A percentile compares a stretch with the other conserved stretches of the same genome.
Conservation (phyloP, 1,139 yeast genomes). For the Zygosaccharomyces sapae region DNA sequence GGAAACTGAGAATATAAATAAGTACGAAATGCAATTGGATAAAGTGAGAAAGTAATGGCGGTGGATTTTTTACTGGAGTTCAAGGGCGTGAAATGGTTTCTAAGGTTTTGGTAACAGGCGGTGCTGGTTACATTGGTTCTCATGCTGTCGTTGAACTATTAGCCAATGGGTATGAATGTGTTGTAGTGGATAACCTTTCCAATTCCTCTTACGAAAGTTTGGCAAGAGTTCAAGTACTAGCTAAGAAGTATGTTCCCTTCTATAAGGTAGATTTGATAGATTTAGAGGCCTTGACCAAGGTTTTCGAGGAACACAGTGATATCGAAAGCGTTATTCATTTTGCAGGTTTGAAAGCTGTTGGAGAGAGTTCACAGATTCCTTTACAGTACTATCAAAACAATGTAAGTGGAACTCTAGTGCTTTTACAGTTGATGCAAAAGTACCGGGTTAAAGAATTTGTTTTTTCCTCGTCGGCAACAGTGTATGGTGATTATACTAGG, state of each 20-base stretch:
- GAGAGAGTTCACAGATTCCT: constrained; percentile 72
- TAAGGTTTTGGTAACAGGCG: constrained; percentile 70
- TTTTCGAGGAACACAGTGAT: constrained; percentile 46
- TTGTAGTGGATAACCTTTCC: constrained; percentile 64
- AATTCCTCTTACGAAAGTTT: constrained; percentile 70
- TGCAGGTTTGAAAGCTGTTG: constrained; percentile 83
- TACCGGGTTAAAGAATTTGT: constrained; percentile 54
- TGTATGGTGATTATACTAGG: constrained; percentile 77
- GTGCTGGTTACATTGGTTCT: constrained; percentile 85
- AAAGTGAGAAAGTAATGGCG: background rate
- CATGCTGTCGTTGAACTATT: constrained; percentile 70
- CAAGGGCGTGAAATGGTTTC: background rate
- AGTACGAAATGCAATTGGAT: no score
- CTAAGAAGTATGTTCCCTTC: constrained; percentile 49
- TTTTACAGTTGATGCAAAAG: constrained; percentile 53
- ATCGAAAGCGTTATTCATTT: constrained; percentile 69
- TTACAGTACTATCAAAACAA: constrained; percentile 67
- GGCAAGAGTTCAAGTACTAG: constrained; percentile 59
- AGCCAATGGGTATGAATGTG: constrained; percentile 62
- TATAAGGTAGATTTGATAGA: constrained; percentile 58
- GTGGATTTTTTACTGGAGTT: background rate
- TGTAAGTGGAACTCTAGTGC: constrained; percentile 58
- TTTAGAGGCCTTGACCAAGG: constrained; percentile 43
- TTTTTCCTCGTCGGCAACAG: constrained; percentile 81
- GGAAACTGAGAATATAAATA: background rate